Evolutionary conservation across 2,329 filamentous ascomycete species (phyloP), one percentile per base, ranked within the genome.

Genomic region (Fusarium sarcochroum): DNA sequence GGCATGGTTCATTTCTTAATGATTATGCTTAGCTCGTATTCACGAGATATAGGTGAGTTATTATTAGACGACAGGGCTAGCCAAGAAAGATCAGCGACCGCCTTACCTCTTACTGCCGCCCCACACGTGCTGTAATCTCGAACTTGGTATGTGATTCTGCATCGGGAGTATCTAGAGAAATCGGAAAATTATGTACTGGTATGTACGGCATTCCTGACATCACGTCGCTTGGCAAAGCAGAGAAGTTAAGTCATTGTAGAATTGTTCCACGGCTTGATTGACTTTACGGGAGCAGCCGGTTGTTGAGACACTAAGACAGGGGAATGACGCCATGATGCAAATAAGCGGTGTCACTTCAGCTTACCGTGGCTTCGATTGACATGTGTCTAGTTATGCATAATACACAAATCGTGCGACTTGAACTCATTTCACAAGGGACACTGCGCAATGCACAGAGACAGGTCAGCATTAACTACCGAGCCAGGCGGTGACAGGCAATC

Each of bases 1-100:
- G 7, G 32, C 51, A 49, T 30, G 42, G 51, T 9, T 27, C 11
- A 37, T 49, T 38, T 35, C 25, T 49, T 30, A 49, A 54, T 9
- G 17, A 49, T 54, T 54, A 54, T 54, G 51, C 51, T 54, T 54
- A 49, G 23, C 51, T 54, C 51, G 51, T 54, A 54, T 54, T 54
- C 51, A 49, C 30, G 14, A 21, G 30, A 20, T 15, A 8, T 10
- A 8, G 5, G n/a, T 49, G 51, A 32, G 30, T 49, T 54, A 54
- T 54, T 38, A 49, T 49, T 49, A 54, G 51, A 54, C 47, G 30
- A 48, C 30, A 53, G 20, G 50, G 50, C 37, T 35, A 35, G 34
- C 34, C 17, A 17, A 15, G 34, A 30, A 3, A 37, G 32, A 54
- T 54, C 42, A 49, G 27, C 27, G 27, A 9, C 27, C 48, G 42